Conservation (phyloP, 2,329 filamentous ascomycete genomes). For the Atkinsonella hypoxylon region DNA sequence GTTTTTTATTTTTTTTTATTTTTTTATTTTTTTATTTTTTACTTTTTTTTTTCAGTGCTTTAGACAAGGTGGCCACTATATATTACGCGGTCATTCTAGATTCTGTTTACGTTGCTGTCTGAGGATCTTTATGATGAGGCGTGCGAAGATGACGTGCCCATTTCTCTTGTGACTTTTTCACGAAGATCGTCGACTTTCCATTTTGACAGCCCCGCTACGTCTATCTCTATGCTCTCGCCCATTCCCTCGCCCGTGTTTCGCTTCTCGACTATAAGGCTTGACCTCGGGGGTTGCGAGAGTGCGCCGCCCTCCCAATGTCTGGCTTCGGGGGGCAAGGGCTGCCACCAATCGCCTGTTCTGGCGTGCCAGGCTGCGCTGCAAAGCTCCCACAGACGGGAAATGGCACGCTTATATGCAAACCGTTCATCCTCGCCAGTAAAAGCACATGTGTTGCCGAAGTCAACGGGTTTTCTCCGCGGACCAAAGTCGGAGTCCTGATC, state of each 20-base stretch:
- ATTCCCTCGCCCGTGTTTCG: slow-evolving; percentile 17
- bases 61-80: too few species aligned
- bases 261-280: slow-evolving; percentile 2
- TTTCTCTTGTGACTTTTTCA: slow-evolving; percentile 10
- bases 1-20: slow-evolving; percentile 14
- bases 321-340: slow-evolving; percentile 49
- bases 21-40: slow-evolving; percentile 12
- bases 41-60: slow-evolving; percentile 5
- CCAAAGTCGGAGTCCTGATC: slow-evolving; percentile 47
- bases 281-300: slow-evolving; percentile 13
- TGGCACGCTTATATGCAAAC: slow-evolving; percentile 69
- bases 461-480: slow-evolving; percentile 26
- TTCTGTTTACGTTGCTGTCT: too few species aligned
- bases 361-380: slow-evolving; percentile 63
- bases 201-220: slow-evolving; percentile 27
- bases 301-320: slow-evolving; percentile 51
- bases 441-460: slow-evolving; percentile 55
- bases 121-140: too few species aligned
- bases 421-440: slow-evolving; percentile 74
- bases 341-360: slow-evolving; percentile 56
- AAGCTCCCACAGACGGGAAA: slow-evolving; percentile 72
- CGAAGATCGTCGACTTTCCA: slow-evolving; percentile 24
- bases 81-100: too few species aligned
- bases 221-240: slow-evolving; percentile 22
- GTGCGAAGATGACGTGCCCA: neutral